phyloP scores from a whole-genome alignment of 164 flowering plant genomes.

The Chimonanthus praecox region DNA sequence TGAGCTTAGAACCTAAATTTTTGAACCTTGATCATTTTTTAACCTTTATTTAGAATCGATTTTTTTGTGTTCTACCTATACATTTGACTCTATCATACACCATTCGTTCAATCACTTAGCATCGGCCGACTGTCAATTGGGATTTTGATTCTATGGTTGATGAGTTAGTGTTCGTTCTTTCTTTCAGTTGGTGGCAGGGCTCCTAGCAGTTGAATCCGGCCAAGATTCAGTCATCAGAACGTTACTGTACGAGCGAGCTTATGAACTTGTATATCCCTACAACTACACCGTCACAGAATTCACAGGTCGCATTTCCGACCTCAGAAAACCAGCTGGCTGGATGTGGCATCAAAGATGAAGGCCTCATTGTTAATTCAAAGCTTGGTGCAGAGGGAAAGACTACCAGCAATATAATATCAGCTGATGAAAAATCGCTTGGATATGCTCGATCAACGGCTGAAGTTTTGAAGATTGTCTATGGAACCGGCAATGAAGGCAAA shows the following conservation, averaged over 20 bases:
- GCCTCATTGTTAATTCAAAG: constrained; percentile 12
- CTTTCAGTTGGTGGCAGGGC: constrained; percentile 17
- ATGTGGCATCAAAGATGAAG: constrained; percentile 24
- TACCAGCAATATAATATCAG: constrained; percentile 10
- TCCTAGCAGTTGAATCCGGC: constrained; percentile 21
- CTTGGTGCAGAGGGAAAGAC: constrained; percentile 19
- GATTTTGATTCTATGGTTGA: neutral
- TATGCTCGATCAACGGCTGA: constrained; percentile 10
- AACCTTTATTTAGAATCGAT: too few species aligned
- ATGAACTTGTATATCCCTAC: constrained; percentile 1
- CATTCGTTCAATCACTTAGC: too few species aligned
- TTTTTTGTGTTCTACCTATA: too few species aligned
- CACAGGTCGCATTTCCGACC: constrained; percentile 11
- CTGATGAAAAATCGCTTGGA: constrained; percentile 3
- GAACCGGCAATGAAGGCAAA: constrained; percentile 18
- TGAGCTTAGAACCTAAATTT: too few species aligned
- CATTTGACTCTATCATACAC: too few species aligned
- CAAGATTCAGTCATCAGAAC: constrained; percentile 21
- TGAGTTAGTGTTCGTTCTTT: neutral
- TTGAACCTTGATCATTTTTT: too few species aligned
- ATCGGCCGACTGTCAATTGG: neutral
- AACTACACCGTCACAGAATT: constrained; percentile 14
- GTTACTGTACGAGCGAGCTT: constrained; percentile 7
- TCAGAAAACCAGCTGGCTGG: constrained; percentile 10
- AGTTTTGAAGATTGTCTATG: constrained; percentile 13